These are phyloP conservation scores for Solanum stenotomum DNA, from an alignment of 257 asterid species.

Conservation along the genomic window DNA sequence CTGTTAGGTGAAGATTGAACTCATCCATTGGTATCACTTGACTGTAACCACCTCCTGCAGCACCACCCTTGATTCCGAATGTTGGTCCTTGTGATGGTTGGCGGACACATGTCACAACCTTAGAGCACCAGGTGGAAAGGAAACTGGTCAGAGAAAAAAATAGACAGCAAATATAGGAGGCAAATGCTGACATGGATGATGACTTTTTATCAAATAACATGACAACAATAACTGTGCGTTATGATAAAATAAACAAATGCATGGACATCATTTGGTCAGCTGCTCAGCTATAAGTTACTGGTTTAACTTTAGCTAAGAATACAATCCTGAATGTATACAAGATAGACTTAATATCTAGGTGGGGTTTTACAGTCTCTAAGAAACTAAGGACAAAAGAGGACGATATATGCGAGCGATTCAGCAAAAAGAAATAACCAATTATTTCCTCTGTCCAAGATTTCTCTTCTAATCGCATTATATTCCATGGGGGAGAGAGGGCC, in stretches of 20 bases:
- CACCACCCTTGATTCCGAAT: slow-evolving; percentile 96
- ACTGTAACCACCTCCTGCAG: slow-evolving; percentile 99
- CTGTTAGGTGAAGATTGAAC: slow-evolving; percentile 94
- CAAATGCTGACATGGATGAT: neutral
- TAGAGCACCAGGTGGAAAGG: slow-evolving; percentile 11
- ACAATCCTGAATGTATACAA: neutral
- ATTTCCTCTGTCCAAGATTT: neutral
- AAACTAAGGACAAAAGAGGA: neutral
- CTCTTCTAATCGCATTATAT: neutral
- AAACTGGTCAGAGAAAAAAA: neutral
- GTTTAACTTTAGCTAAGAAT: neutral
- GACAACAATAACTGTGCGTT: neutral
- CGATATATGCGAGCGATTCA: neutral
- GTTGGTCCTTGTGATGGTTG: slow-evolving; percentile 99
- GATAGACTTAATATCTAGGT: neutral
- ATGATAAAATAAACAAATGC: neutral
- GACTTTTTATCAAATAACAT: neutral
- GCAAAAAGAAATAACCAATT: neutral
- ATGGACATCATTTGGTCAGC: neutral
- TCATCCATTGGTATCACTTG: slow-evolving; percentile 99
- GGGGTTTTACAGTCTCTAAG: neutral
- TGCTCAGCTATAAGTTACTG: neutral
- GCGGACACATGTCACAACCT: slow-evolving; percentile 86
- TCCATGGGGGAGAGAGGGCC: neutral
- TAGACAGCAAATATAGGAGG: neutral